These are phyloP conservation scores for Lathyrus oleraceus DNA, from an alignment of 306 rosid species.

Conservation along the genomic window DNA sequence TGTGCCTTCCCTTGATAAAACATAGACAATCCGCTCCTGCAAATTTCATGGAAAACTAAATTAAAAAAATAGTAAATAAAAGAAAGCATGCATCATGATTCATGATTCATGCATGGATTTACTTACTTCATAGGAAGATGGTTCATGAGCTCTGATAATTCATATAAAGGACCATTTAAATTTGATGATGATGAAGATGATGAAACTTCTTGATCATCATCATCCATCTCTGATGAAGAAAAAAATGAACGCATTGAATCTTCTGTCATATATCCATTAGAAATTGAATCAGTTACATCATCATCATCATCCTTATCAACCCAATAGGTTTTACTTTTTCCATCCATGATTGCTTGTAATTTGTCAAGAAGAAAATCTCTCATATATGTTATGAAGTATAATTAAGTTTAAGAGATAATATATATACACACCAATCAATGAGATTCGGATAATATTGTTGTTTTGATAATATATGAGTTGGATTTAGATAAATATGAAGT, in stretches of 20 bases:
- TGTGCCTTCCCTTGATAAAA: slow-evolving; percentile 74
- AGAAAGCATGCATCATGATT: background rate
- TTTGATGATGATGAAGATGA: slow-evolving; percentile 39
- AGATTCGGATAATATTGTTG: slow-evolving; percentile 50
- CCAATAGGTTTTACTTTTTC: slow-evolving; percentile 23
- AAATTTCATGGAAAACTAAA: background rate
- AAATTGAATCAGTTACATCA: slow-evolving; percentile 40
- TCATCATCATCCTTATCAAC: slow-evolving; percentile 29
- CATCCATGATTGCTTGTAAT: background rate
- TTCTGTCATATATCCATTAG: slow-evolving; percentile 47
- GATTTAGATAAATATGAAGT: background rate
- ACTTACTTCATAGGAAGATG: slow-evolving; percentile 84
- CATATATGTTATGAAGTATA: background rate
- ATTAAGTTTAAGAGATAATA: background rate
- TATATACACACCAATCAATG: background rate
- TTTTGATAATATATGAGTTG: slow-evolving; percentile 1
- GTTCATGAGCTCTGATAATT: slow-evolving; percentile 72
- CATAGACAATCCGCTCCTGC: slow-evolving; percentile 87
- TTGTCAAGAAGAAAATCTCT: background rate
- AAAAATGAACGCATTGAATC: slow-evolving; percentile 44
- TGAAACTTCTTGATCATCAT: slow-evolving; percentile 57
- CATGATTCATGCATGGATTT: background rate
- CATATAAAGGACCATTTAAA: slow-evolving; percentile 67
- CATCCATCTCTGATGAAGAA: slow-evolving; percentile 51
- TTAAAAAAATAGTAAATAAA: background rate